Percentiles rank a stretch among this genome's conserved stretches.
Conservation (phyloP, 2,329 filamentous ascomycete genomes). For the Stemphylium beticola region DNA sequence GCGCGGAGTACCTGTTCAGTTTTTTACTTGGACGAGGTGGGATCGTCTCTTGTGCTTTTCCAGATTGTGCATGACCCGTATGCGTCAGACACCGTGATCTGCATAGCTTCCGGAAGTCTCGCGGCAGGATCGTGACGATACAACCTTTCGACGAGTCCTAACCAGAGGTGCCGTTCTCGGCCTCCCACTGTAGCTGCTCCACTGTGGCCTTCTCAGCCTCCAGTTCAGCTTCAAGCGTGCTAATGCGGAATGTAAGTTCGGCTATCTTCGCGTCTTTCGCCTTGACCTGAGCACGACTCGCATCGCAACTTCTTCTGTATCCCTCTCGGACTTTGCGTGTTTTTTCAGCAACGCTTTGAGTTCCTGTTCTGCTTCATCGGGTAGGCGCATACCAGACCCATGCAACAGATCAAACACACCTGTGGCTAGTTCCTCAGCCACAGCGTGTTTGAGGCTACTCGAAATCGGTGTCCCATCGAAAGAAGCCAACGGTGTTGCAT, state of each 20-base stretch:
- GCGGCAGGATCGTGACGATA: background rate
- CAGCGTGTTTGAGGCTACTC: constrained; percentile 34
- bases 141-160: background rate
- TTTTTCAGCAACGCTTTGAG: constrained; percentile 42
- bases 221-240: constrained; percentile 60
- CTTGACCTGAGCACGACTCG: constrained; percentile 66
- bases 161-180: constrained; percentile 7
- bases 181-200: constrained; percentile 34
- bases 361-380: constrained; percentile 15
- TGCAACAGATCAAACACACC: constrained; percentile 60
- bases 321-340: constrained; percentile 67
- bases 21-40: too few relatives aligned
- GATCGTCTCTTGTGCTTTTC: background rate
- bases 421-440: constrained; percentile 24
- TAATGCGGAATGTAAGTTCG: constrained; percentile 71
- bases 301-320: constrained; percentile 68
- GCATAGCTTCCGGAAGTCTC: background rate
- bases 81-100: background rate
- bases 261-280: constrained; percentile 68
- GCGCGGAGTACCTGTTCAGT: too few relatives aligned
- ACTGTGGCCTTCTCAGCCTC: constrained; percentile 58
- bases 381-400: constrained; percentile 50
- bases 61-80: background rate
- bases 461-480: constrained; percentile 44
- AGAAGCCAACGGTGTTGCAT: constrained; percentile 26